These are phyloP conservation scores for Rubus idaeus DNA, from an alignment of 306 rosid species.

Conservation along the genomic window DNA sequence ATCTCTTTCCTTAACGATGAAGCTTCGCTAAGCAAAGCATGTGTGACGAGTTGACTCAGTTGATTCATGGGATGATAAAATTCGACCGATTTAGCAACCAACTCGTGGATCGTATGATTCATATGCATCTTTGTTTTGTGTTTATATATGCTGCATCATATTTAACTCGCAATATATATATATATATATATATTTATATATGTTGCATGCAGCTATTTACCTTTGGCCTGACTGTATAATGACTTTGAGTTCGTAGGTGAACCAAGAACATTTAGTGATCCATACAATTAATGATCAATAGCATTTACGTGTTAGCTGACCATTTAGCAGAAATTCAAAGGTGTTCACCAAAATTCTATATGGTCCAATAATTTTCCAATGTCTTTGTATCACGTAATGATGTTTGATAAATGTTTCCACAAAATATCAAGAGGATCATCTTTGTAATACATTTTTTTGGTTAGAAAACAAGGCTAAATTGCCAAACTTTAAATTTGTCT, in stretches of 20 bases:
- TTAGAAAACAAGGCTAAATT: too few species aligned
- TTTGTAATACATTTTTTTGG: too few species aligned
- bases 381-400: too few species aligned
- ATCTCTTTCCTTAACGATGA: slow-evolving; percentile 11
- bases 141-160: neutral
- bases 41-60: neutral
- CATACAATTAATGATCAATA: neutral
- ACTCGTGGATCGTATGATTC: neutral
- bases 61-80: neutral
- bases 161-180: neutral
- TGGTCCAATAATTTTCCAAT: neutral
- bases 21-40: slow-evolving; percentile 6
- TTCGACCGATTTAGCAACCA: neutral
- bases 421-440: too few species aligned
- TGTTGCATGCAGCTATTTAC: neutral
- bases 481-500: too few species aligned
- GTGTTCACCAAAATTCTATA: neutral
- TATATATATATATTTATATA: too few species aligned
- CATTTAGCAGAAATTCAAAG: too few species aligned
- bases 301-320: too few species aligned
- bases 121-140: neutral
- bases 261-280: neutral
- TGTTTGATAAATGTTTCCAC: too few species aligned
- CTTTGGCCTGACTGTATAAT: neutral
- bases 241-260: slow-evolving; percentile 12